These are phyloP conservation scores for Avena insularis DNA, from an alignment of 176 grass and related monocot species.

Conservation along the genomic window DNA sequence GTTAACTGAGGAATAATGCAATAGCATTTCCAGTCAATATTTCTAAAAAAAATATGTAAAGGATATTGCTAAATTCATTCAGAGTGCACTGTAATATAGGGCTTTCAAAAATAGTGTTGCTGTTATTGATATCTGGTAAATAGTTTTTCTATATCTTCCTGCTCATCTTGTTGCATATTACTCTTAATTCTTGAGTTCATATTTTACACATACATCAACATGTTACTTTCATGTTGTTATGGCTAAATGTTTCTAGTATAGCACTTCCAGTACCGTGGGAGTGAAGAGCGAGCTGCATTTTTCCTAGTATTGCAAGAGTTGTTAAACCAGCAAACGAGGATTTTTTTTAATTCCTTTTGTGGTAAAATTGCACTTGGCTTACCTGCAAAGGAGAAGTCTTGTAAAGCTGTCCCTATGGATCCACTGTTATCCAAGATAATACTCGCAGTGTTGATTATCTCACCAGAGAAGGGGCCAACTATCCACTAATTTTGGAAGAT, in stretches of 20 bases:
- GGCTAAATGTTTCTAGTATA: not conserved
- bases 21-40: not conserved
- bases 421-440: not conserved
- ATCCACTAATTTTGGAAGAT: not conserved
- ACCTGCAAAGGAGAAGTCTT: not conserved
- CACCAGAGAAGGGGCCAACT: not conserved
- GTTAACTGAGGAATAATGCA: conserved; percentile 24
- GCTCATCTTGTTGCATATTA: conserved; percentile 4
- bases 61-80: not conserved
- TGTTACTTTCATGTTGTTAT: conserved; percentile 2
- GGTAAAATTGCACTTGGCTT: conserved; percentile 9
- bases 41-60: not conserved
- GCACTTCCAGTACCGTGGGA: not conserved
- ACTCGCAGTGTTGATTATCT: not conserved
- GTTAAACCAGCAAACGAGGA: not conserved
- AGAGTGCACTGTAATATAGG: not conserved
- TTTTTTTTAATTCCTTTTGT: not conserved
- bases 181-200: conserved; percentile 12
- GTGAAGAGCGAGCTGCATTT: not conserved
- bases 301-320: conserved; percentile 6
- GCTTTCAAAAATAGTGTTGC: not conserved
- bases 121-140: conserved; percentile 10
- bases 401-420: not conserved
- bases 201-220: not conserved
- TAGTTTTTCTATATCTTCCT: conserved; percentile 14